Evolutionary conservation across 2,329 filamentous ascomycete genomes (phyloP).

Genomic region (Podosphaera leucotricha): DNA sequence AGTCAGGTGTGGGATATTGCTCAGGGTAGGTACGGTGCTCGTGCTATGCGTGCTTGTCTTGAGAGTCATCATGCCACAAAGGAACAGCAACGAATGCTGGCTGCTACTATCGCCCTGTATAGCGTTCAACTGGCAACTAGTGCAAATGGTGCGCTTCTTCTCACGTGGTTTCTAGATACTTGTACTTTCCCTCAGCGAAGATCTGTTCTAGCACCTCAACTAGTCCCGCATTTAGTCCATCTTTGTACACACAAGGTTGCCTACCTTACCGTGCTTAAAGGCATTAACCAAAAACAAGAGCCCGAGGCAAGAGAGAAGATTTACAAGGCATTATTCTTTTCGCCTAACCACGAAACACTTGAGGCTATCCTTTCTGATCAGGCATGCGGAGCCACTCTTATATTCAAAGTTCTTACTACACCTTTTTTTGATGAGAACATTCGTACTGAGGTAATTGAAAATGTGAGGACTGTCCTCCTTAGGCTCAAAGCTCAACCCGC

Average conservation of each 20-base stretch:
- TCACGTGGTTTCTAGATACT: conserved; percentile 96
- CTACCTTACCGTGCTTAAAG: conserved; percentile 88
- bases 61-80: conserved; percentile 91
- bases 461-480: conserved; percentile 68
- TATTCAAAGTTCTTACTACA: conserved; percentile 95
- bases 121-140: conserved; percentile 93
- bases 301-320: conserved; percentile 77
- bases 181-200: conserved; percentile 86
- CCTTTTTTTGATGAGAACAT: conserved; percentile 92
- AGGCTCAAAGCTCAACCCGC: conserved; percentile 81
- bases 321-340: conserved; percentile 79
- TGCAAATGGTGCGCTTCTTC: conserved; percentile 72
- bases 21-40: conserved; percentile 80
- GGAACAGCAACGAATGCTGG: conserved; percentile 86
- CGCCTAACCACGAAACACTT: conserved; percentile 59
- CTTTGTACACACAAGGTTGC: conserved; percentile 97
- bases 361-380: conserved; percentile 84
- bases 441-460: conserved; percentile 69
- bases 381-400: conserved; percentile 76
- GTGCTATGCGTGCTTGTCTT: conserved; percentile 88
- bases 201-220: conserved; percentile 71
- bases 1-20: conserved; percentile 80
- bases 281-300: conserved; percentile 94
- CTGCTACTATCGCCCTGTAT: conserved; percentile 83
- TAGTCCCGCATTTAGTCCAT: conserved; percentile 82